Conservation (phyloP, 1,284 basidiomycete species). For the Rhodotorula sp. region DNA sequence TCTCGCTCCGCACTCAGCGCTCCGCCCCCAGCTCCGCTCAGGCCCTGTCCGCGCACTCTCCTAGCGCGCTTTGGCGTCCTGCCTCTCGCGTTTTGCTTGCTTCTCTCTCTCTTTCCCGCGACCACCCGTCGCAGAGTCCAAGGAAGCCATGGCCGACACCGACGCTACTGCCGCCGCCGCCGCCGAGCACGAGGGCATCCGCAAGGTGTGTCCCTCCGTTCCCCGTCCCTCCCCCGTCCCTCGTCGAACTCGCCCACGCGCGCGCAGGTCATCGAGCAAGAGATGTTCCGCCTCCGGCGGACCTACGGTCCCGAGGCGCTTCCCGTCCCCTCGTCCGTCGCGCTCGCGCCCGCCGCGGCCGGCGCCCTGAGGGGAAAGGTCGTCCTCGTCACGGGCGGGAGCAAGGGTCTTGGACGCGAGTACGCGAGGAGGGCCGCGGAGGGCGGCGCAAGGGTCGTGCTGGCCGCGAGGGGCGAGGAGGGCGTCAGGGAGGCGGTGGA, state of each 20-base stretch:
- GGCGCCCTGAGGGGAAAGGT: conserved; percentile 56
- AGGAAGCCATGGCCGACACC: neutral
- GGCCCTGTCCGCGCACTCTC: neutral
- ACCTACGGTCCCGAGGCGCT: conserved; percentile 3
- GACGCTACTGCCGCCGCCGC: too few species aligned
- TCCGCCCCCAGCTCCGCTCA: neutral
- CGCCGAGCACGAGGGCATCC: conserved; percentile 3
- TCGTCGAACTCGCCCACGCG: neutral
- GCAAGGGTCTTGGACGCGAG: conserved; percentile 59
- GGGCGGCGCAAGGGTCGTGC: conserved; percentile 60
- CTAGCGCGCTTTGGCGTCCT: neutral
- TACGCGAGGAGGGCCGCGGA: neutral
- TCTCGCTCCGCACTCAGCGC: neutral
- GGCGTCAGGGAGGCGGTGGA: conserved; percentile 55
- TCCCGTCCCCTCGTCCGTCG: neutral
- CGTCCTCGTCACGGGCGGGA: conserved; percentile 62
- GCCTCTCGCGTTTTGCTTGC: neutral
- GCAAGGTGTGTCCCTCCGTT: neutral
- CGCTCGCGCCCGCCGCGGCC: neutral
- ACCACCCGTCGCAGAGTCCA: accelerated
- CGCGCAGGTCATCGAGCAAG: conserved; percentile 6
- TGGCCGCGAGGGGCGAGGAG: conserved; percentile 58
- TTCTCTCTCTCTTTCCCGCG: neutral
- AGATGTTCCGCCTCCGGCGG: conserved; percentile 1
- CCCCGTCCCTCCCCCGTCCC: neutral